A percentile compares a stretch with the other conserved stretches of the same genome.
These are phyloP conservation scores for Blastobotrys robertii DNA, from an alignment of 805 yeast species.

Conservation along the genomic window DNA sequence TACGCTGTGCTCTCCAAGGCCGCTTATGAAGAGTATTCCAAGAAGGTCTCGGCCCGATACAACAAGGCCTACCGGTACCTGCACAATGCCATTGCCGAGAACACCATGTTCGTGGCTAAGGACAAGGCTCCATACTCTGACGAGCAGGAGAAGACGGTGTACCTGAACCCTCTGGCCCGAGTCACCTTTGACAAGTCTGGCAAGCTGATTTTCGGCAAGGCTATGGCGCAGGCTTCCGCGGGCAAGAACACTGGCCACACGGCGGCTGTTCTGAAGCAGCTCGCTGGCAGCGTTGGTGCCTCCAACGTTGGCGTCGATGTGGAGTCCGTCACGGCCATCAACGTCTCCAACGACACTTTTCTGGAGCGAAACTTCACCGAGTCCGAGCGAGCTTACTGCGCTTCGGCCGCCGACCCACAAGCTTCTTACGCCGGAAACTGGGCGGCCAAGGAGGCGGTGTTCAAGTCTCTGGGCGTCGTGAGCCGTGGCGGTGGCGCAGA, in stretches of 20 bases:
- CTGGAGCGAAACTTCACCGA: conserved; percentile 85
- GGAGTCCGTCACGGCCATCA: conserved; percentile 73
- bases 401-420: conserved; percentile 60
- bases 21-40: conserved; percentile 61
- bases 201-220: conserved; percentile 24
- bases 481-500: conserved; percentile 95
- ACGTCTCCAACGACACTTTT: conserved; percentile 83
- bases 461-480: conserved; percentile 84
- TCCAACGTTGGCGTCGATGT: conserved; percentile 94
- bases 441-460: conserved; percentile 99
- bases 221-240: conserved; percentile 29
- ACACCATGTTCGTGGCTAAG: conserved; percentile 87
- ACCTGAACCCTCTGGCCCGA: conserved; percentile 92
- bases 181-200: conserved; percentile 37
- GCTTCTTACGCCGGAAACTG: conserved; percentile 96
- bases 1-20: conserved; percentile 67
- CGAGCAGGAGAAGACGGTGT: conserved; percentile 80
- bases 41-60: conserved; percentile 70
- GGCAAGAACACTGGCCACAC: conserved; percentile 42
- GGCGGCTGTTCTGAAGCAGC: conserved; percentile 46
- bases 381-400: conserved; percentile 71
- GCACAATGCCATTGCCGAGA: conserved; percentile 89
- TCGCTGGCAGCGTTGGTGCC: conserved; percentile 40
- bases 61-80: conserved; percentile 86
- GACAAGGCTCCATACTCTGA: conserved; percentile 87